A percentile compares a stretch with the other conserved stretches of the same genome.
Conservation (phyloP, 352 stramenopile species). For the Phytophthora lateralis region DNA sequence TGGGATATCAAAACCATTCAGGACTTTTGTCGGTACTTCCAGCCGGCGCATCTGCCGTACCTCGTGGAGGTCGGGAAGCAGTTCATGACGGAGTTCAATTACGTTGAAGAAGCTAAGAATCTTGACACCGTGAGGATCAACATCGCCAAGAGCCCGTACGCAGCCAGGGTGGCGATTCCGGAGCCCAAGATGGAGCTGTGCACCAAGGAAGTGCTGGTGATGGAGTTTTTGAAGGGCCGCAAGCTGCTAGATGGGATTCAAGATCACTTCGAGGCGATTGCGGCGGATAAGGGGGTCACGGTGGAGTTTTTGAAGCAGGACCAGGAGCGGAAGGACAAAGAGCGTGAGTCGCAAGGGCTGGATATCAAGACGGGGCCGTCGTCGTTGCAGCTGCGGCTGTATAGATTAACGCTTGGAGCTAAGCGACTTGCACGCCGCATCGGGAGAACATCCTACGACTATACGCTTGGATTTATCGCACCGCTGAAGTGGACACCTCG, state of each 20-base stretch:
- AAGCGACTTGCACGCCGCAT: conserved; percentile 50
- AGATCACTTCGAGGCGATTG: conserved; percentile 91
- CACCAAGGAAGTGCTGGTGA: conserved; percentile 95
- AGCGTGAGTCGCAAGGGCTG: conserved; percentile 59
- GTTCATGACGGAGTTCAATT: conserved; percentile 99
- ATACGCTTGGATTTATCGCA: conserved; percentile 83
- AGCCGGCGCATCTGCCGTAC: conserved; percentile 93
- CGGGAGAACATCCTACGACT: conserved; percentile 71
- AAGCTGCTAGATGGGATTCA: conserved; percentile 90
- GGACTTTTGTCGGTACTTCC: conserved; percentile 94
- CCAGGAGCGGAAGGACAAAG: conserved; percentile 72
- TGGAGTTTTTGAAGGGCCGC: conserved; percentile 93
- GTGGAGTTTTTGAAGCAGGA: conserved; percentile 85
- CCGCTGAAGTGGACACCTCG: conserved; percentile 45
- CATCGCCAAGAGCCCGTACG: conserved; percentile 84
- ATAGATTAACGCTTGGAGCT: conserved; percentile 47
- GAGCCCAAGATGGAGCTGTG: conserved; percentile 88
- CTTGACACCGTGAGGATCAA: conserved; percentile 89
- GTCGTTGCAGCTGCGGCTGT: conserved; percentile 61
- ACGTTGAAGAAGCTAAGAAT: conserved; percentile 92
- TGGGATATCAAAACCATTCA: conserved; percentile 97
- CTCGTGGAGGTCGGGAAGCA: conserved; percentile 96
- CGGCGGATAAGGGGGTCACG: conserved; percentile 83
- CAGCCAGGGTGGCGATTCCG: conserved; percentile 77
- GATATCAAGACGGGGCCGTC: conserved; percentile 79